phyloP scores from a whole-genome alignment of 805 yeast genomes.

The Saccharomycopsis sp. region DNA sequence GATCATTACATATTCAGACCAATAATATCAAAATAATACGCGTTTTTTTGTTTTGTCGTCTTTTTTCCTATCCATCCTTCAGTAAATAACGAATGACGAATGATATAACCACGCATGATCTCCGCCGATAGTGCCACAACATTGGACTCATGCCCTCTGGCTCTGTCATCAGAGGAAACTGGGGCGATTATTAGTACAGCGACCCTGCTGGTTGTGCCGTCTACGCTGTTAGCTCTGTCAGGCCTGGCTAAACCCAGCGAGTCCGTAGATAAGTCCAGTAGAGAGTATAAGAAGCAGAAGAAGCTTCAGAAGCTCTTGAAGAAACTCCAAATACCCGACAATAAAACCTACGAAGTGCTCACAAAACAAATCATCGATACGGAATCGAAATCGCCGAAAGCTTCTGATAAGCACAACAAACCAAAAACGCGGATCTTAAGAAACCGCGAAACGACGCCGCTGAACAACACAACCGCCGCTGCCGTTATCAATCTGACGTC shows the following conservation, averaged over 20 bases:
- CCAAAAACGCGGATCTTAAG: constrained; percentile 21
- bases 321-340: constrained; percentile 33
- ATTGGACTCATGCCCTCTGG: not conserved
- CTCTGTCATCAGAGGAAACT: not conserved
- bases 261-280: not conserved
- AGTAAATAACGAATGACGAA: too few species aligned
- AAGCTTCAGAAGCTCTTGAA: constrained; percentile 24
- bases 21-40: not conserved
- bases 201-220: not conserved
- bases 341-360: constrained; percentile 32
- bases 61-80: too few species aligned
- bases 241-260: not conserved
- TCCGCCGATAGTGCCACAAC: not conserved
- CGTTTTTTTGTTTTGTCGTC: not conserved
- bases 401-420: constrained; percentile 21
- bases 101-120: not conserved
- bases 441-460: constrained; percentile 8
- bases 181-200: not conserved
- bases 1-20: too few species aligned
- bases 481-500: not conserved
- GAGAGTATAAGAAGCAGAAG: constrained; percentile 9
- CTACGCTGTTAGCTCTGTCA: not conserved
- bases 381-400: constrained; percentile 12
- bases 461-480: not conserved
- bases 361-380: constrained; percentile 30